Evolutionary conservation across 345 rosid species (phyloP).

Genomic region (Gossypium stocksii): DNA sequence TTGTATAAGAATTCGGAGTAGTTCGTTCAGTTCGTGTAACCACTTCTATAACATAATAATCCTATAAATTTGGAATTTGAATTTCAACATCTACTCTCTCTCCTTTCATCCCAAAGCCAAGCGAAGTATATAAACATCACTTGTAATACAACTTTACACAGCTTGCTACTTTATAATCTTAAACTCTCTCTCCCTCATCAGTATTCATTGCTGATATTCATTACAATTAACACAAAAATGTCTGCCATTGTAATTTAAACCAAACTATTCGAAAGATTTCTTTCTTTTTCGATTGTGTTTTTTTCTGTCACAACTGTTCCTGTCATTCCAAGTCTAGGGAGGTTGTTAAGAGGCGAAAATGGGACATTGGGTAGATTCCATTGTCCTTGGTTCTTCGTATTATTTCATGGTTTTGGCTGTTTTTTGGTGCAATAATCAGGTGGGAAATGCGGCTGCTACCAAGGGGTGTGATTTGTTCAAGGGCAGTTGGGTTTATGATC

Average conservation of each 20-base stretch:
- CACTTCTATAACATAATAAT: too few species aligned
- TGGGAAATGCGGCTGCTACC: neutral
- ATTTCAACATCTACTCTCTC: too few species aligned
- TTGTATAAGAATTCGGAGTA: too few species aligned
- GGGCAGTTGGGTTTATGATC: conserved; percentile 73
- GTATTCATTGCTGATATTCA: neutral
- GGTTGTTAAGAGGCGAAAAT: neutral
- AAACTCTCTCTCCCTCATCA: neutral
- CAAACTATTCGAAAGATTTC: neutral
- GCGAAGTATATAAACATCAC: too few species aligned
- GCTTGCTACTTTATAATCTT: too few species aligned
- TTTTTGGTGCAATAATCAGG: neutral
- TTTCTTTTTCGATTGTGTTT: neutral
- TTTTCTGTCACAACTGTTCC: neutral
- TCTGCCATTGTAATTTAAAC: neutral
- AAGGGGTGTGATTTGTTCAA: conserved; percentile 44
- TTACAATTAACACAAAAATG: neutral
- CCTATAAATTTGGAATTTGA: neutral
- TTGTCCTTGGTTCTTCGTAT: neutral
- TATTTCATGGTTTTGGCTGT: neutral
- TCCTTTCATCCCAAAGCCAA: too few species aligned
- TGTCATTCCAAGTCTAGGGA: neutral
- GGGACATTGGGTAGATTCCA: neutral
- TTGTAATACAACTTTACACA: too few species aligned
- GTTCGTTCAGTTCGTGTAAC: too few species aligned